Conservation (phyloP, 352 stramenopile species). For the Phytopythium sindhum region DNA sequence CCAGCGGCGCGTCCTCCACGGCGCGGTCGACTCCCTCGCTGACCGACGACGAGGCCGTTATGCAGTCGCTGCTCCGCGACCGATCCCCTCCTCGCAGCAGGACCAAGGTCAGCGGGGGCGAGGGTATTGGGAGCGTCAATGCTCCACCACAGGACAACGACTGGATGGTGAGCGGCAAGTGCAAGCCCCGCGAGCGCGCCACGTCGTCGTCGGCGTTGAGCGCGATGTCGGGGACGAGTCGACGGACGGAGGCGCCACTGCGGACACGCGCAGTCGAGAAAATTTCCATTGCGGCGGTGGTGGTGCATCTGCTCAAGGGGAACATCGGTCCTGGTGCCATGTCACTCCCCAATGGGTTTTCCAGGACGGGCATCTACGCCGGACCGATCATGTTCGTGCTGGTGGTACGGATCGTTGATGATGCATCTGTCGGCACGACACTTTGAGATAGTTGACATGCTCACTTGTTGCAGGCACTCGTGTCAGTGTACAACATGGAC, state of each 20-base stretch:
- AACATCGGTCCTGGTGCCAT: conserved; percentile 79
- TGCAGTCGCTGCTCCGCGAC: conserved; percentile 4
- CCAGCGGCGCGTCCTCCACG: neutral
- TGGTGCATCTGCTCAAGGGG: conserved; percentile 73
- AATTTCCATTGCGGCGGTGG: conserved; percentile 45
- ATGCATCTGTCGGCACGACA: neutral
- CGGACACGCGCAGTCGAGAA: conserved; percentile 27
- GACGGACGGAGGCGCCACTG: neutral
- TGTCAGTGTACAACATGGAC: conserved; percentile 86
- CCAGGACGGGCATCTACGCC: conserved; percentile 62
- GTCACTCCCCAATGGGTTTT: conserved; percentile 76
- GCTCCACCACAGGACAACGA: neutral
- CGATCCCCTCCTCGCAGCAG: neutral
- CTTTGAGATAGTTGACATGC: neutral
- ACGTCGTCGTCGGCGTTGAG: conserved; percentile 13
- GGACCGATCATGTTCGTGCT: conserved; percentile 58
- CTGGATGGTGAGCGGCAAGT: neutral
- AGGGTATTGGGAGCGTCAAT: neutral
- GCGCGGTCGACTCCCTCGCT: neutral
- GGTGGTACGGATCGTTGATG: conserved; percentile 27
- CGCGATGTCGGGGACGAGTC: neutral
- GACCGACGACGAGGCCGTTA: neutral
- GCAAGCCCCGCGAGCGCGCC: neutral
- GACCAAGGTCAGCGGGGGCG: neutral
- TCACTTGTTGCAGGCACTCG: conserved; percentile 35